Evolutionary conservation across 257 asterid species (phyloP).

Genomic region (Primulina eburnea): DNA sequence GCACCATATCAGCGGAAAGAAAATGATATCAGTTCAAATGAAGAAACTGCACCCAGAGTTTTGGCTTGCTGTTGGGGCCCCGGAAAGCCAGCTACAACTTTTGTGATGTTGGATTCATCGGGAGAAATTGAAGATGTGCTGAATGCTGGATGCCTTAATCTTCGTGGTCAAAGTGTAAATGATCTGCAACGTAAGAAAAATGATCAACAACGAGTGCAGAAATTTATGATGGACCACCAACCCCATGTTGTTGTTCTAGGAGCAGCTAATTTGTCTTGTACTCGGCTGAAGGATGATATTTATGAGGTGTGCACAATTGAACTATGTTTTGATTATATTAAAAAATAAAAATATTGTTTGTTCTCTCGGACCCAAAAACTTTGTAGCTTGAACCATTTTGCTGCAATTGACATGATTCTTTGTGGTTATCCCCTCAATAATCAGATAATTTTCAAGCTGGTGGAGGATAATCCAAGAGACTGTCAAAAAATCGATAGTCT

Average conservation of each 20-base stretch:
- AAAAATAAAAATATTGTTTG: conserved; percentile 5
- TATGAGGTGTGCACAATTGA: conserved; percentile 64
- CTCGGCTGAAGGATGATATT: conserved; percentile 86
- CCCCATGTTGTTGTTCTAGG: conserved; percentile 93
- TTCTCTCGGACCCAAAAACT: conserved; percentile 7
- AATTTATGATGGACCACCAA: conserved; percentile 96
- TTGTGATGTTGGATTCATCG: conserved; percentile 95
- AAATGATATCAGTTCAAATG: conserved; percentile 66
- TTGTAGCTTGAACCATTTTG: not conserved
- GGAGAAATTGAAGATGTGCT: conserved; percentile 90
- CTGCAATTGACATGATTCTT: conserved; percentile 16
- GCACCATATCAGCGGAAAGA: conserved; percentile 84
- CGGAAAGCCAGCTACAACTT: conserved; percentile 94
- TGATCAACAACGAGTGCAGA: conserved; percentile 92
- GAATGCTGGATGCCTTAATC: conserved; percentile 77
- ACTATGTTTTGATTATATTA: conserved; percentile 1
- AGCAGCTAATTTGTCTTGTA: conserved; percentile 89
- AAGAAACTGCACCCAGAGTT: conserved; percentile 86
- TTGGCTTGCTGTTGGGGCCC: conserved; percentile 99
- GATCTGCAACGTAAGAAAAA: conserved; percentile 89
- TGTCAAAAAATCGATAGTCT: conserved; percentile 91
- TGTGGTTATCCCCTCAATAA: conserved; percentile 16
- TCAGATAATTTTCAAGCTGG: conserved; percentile 96
- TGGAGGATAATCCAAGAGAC: conserved; percentile 97
- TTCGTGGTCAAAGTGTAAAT: conserved; percentile 82